Percentiles rank a stretch among this genome's conserved stretches.
Evolutionary conservation across 306 rosid species (phyloP).

Genomic region (Cyamopsis tetragonoloba): DNA sequence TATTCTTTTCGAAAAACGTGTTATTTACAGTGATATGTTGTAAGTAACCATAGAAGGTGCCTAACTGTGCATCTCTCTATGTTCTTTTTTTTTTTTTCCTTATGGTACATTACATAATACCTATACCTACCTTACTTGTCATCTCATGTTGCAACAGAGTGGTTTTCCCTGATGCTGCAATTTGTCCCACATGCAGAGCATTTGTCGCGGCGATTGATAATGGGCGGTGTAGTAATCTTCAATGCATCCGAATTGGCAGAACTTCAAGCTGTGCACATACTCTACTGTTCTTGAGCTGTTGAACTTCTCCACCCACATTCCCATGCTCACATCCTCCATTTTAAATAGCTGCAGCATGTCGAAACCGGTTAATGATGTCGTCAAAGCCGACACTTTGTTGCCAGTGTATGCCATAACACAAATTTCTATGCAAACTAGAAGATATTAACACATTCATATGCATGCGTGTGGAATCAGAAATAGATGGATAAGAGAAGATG

Average conservation of each 20-base stretch:
- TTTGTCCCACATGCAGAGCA: conserved; percentile 89
- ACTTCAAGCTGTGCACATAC: conserved; percentile 65
- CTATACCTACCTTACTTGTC: conserved; percentile 21
- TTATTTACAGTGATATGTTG: conserved; percentile 44
- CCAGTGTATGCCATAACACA: not conserved
- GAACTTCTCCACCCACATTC: conserved; percentile 91
- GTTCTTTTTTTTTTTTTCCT: not conserved
- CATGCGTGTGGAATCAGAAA: not conserved
- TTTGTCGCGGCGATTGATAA: conserved; percentile 91
- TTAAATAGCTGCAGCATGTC: conserved; percentile 62
- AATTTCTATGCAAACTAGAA: not conserved
- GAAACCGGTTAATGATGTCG: not conserved
- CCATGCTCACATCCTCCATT: conserved; percentile 99
- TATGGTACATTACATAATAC: not conserved
- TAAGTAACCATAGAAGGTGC: conserved; percentile 42
- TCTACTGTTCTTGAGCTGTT: conserved; percentile 57
- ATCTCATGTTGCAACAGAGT: conserved; percentile 94
- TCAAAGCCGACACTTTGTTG: not conserved
- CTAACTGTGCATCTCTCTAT: conserved; percentile 21
- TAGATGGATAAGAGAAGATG: not conserved
- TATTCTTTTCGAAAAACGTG: not conserved
- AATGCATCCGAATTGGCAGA: conserved; percentile 88
- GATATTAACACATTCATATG: not conserved
- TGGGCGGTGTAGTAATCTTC: conserved; percentile 82
- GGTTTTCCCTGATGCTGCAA: conserved; percentile 55